Evolutionary conservation across 2,329 filamentous ascomycete genomes (phyloP).

Genomic region (Alternaria sp.): DNA sequence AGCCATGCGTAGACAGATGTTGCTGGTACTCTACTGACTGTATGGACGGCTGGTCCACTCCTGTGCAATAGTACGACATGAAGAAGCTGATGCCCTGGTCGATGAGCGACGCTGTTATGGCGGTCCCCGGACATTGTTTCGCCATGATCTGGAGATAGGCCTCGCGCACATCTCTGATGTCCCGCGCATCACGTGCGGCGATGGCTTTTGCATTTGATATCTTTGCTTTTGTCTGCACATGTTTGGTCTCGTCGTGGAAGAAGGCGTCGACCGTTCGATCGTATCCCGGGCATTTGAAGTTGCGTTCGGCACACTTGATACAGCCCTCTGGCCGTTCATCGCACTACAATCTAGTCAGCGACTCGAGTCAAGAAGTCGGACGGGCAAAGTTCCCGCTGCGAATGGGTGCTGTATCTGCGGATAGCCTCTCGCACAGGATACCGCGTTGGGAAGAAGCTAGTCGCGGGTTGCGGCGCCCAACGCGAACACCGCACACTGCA

Average conservation of each 20-base stretch:
- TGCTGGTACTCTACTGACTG: constrained; percentile 28
- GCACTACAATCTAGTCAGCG: constrained; percentile 28
- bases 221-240: constrained; percentile 34
- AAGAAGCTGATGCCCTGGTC: constrained; percentile 45
- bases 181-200: constrained; percentile 28
- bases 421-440: constrained; percentile 4
- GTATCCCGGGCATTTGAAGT: constrained; percentile 39
- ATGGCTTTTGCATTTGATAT: constrained; percentile 41
- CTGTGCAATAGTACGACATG: constrained; percentile 35
- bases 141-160: constrained; percentile 6
- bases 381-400: background rate
- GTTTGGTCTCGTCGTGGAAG: constrained; percentile 41
- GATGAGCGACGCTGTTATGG: constrained; percentile 29
- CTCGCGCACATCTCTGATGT: constrained; percentile 3
- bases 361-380: background rate
- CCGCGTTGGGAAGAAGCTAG: constrained; percentile 3
- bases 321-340: constrained; percentile 39
- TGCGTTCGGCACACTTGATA: constrained; percentile 32
- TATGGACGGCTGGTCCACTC: constrained; percentile 37
- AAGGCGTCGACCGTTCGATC: constrained; percentile 35
- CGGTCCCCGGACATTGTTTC: constrained; percentile 15
- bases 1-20: constrained; percentile 38
- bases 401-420: background rate
- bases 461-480: background rate
- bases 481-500: background rate